These are phyloP conservation scores for Thalassiosira livingstoniorum DNA, from an alignment of 352 stramenopile genomes.

Conservation along the genomic window DNA sequence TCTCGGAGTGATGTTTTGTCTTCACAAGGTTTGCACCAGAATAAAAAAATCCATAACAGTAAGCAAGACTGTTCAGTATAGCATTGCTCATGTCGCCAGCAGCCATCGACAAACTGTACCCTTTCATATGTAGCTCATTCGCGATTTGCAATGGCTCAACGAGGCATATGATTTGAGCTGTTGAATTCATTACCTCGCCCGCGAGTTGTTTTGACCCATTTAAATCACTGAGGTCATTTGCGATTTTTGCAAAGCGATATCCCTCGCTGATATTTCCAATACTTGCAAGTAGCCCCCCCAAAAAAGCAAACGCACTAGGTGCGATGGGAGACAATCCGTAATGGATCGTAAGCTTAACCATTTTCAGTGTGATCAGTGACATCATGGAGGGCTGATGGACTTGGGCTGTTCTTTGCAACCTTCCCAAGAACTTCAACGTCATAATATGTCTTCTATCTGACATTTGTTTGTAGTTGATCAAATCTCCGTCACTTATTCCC, in stretches of 20 bases:
- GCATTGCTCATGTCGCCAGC: conserved; percentile 8
- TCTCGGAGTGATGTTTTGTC: background rate
- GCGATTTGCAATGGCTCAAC: conserved; percentile 31
- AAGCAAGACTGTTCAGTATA: background rate
- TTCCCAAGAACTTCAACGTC: background rate
- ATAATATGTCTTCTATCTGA: background rate
- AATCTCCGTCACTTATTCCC: background rate
- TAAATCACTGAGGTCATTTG: conserved; percentile 4
- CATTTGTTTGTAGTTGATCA: conserved; percentile 1
- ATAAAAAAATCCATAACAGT: background rate
- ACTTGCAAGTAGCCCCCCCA: conserved; percentile 12
- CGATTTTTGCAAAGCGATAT: conserved; percentile 27
- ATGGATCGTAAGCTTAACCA: conserved; percentile 8
- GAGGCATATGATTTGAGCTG: conserved; percentile 12
- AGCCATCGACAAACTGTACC: conserved; percentile 19
- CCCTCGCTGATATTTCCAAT: conserved; percentile 18
- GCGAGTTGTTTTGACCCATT: conserved; percentile 1
- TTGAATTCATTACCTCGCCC: conserved; percentile 19
- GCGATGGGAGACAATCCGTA: conserved; percentile 25
- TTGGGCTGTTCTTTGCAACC: background rate
- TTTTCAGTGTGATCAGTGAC: background rate
- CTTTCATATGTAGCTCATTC: conserved; percentile 22
- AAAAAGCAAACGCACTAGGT: conserved; percentile 21
- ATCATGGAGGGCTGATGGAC: background rate
- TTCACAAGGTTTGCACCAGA: background rate